Base-by-base conservation (phyloP, 352 stramenopile genomes). In the Blastocystis sp. region DNA sequence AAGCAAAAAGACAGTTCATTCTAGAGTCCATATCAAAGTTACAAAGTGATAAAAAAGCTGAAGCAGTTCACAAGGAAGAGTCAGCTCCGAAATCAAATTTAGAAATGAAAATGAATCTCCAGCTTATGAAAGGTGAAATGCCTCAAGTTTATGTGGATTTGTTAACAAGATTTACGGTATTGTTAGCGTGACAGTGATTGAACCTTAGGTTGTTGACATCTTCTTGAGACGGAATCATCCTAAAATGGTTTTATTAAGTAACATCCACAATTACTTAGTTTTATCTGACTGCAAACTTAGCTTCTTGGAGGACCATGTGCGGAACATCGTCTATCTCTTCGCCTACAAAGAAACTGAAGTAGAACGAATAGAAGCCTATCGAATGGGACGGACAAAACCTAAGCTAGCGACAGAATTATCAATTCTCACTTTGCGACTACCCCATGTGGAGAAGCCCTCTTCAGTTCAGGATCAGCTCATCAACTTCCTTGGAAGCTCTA, bases 231-330 rank as follows among this genome's bases (percentile, higher is more conserved):
- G 35, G 11, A 64, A 64, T 40, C 37, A 40, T 33, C 51, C 70
- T 7, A 53, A 56, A 27, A 59, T 81, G 48, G 54, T 51, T 24
- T 44, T 44, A 4, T 17, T 81, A 2, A 81, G 35, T n/a, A 51
- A 81, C 40, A 40, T 81, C 35, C 22, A 81, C 53, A 53, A 81
- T 35, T 81, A 81, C 22, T 42, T 81, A 40, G 22, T 37, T 15
- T n/a, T 81, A 17, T 81, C 70, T n/a, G 35, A 81, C n/a, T 64
- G 42, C 48, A 81, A 81, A 64, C 24, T 81, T 33, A 81, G 44
- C 22, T 81, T 81, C 24, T 15, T 64, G 22, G 70, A 81, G 53
- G 22, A 56, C 11, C 70, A 81, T 64, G 70, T 81, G 22, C 35
- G 54, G 70, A 44, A 37, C 35, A 81, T 81, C 40, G 70, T 81